These are phyloP conservation scores for Phytophthora cactorum DNA, from an alignment of 352 stramenopile genomes.

Conservation along the genomic window DNA sequence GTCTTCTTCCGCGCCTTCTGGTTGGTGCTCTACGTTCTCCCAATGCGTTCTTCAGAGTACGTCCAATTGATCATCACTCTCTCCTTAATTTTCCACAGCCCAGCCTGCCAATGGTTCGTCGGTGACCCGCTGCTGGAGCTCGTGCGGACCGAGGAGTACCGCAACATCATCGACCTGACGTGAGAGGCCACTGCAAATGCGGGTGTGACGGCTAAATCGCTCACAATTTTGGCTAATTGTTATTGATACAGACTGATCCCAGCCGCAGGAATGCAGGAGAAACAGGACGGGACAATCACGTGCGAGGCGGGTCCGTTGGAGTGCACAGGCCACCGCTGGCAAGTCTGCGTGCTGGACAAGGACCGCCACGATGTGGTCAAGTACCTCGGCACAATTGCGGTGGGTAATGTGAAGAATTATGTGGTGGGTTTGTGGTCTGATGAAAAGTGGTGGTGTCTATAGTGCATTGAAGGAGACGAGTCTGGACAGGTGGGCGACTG, in stretches of 20 bases:
- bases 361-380: slow-evolving; percentile 76
- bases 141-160: slow-evolving; percentile 71
- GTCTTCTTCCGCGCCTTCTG: slow-evolving; percentile 83
- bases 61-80: slow-evolving; percentile 13
- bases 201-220: not conserved
- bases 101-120: slow-evolving; percentile 86
- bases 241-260: slow-evolving; percentile 59
- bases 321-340: slow-evolving; percentile 77
- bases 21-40: slow-evolving; percentile 29
- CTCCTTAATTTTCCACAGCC: slow-evolving; percentile 33
- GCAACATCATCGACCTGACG: slow-evolving; percentile 74
- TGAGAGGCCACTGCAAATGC: slow-evolving; percentile 23
- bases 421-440: not conserved
- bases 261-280: slow-evolving; percentile 72
- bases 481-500: slow-evolving; percentile 75
- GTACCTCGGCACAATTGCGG: slow-evolving; percentile 76
- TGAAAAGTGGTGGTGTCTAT: not conserved
- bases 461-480: slow-evolving; percentile 84
- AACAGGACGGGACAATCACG: slow-evolving; percentile 53
- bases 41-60: not conserved
- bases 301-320: slow-evolving; percentile 73
- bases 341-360: slow-evolving; percentile 78
- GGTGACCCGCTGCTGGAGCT: slow-evolving; percentile 75
- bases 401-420: slow-evolving; percentile 27
- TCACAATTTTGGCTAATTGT: slow-evolving; percentile 7